Conservation (phyloP, 352 stramenopile genomes). For the Elongisporangium prolatum region DNA sequence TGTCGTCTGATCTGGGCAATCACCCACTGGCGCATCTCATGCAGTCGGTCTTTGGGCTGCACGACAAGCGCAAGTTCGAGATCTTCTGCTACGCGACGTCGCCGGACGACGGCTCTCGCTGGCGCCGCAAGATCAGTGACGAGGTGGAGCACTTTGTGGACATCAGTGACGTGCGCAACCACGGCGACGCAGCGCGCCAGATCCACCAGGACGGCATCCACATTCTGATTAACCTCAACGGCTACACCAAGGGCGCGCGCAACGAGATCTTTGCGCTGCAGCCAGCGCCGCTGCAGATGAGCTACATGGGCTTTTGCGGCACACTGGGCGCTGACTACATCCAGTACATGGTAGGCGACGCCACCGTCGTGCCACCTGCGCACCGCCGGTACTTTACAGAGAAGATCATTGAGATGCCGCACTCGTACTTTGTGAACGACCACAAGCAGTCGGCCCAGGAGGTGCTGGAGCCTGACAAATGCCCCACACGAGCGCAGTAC, state of each 20-base stretch:
- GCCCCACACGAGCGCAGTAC: constrained; percentile 79
- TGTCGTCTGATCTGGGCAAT: constrained; percentile 90
- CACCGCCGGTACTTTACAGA: constrained; percentile 79
- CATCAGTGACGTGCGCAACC: constrained; percentile 53
- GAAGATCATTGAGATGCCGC: constrained; percentile 90
- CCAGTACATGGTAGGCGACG: constrained; percentile 91
- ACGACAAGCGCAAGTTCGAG: constrained; percentile 85
- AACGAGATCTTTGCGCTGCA: constrained; percentile 93
- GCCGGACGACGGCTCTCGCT: constrained; percentile 72
- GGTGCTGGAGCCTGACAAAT: constrained; percentile 74
- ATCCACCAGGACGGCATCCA: constrained; percentile 88
- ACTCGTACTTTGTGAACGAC: constrained; percentile 93
- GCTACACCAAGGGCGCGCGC: constrained; percentile 90
- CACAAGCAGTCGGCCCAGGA: constrained; percentile 84
- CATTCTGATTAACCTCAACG: constrained; percentile 91
- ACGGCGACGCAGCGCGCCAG: constrained; percentile 57
- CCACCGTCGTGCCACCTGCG: constrained; percentile 59
- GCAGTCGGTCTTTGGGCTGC: constrained; percentile 88
- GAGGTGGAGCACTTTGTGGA: constrained; percentile 90
- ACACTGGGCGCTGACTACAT: constrained; percentile 91
- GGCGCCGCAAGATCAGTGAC: constrained; percentile 72
- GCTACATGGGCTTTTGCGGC: constrained; percentile 89
- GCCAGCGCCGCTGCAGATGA: constrained; percentile 86
- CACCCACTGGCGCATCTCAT: constrained; percentile 91
- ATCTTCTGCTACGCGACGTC: constrained; percentile 89